Conservation (phyloP, 495 filamentous ascomycete genomes). For the Evansstolkia leycettana region DNA sequence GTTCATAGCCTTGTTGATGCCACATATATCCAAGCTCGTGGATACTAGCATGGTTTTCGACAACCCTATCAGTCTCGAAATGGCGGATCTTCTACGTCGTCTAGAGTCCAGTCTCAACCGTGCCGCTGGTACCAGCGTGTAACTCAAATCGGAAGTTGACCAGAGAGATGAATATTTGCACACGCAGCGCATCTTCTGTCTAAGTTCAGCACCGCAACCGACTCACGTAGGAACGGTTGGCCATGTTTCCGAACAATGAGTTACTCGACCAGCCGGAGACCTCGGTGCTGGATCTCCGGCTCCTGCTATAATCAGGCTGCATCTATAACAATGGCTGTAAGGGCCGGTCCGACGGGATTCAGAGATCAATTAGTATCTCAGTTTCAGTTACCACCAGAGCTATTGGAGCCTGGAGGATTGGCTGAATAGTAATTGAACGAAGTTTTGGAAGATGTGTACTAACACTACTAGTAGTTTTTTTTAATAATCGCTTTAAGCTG, state of each 20-base stretch:
- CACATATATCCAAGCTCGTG: neutral
- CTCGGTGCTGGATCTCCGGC: too few relatives aligned
- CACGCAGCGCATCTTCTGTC: conserved; percentile 13
- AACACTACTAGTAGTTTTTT: too few relatives aligned
- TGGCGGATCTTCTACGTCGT: conserved; percentile 35
- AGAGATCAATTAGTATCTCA: conserved; percentile 14
- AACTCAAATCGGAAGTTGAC: conserved; percentile 29
- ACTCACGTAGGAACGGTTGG: conserved; percentile 2
- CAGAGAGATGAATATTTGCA: conserved; percentile 38
- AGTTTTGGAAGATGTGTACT: too few relatives aligned
- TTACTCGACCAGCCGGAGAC: too few relatives aligned
- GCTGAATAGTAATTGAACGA: too few relatives aligned
- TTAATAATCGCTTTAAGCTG: too few relatives aligned
- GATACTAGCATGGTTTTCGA: neutral
- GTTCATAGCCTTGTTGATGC: neutral
- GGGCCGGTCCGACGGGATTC: conserved; percentile 4
- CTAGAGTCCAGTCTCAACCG: conserved; percentile 30
- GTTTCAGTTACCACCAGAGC: conserved; percentile 27
- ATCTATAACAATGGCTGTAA: conserved; percentile 1
- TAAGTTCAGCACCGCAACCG: conserved; percentile 5
- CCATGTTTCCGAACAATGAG: too few relatives aligned
- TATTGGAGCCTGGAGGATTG: conserved; percentile 12
- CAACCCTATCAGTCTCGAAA: conserved; percentile 19
- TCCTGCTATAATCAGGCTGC: neutral
- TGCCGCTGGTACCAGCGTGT: conserved; percentile 24